phyloP scores from a whole-genome alignment of 257 asterid genomes.

The Schizonepeta tenuifolia region DNA sequence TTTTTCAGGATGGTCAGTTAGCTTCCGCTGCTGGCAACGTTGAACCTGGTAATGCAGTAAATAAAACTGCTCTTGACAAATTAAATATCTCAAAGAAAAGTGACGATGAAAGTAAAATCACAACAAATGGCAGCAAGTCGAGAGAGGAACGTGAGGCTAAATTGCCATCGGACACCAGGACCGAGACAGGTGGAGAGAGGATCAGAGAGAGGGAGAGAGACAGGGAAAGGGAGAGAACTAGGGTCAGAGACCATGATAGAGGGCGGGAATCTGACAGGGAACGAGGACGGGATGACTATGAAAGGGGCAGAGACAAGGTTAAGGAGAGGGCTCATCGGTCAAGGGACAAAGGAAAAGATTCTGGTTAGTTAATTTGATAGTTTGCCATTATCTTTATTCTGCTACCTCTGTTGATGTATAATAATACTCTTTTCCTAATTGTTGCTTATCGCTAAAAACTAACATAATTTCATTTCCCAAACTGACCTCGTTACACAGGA shows the following conservation, averaged over 20 bases:
- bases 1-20: slow-evolving; percentile 64
- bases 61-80: slow-evolving; percentile 59
- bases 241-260: slow-evolving; percentile 66
- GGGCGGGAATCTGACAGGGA: slow-evolving; percentile 78
- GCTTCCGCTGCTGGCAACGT: slow-evolving; percentile 40
- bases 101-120: slow-evolving; percentile 56
- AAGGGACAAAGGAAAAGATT: slow-evolving; percentile 72
- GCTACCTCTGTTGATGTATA: background rate
- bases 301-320: slow-evolving; percentile 67
- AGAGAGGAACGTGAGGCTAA: slow-evolving; percentile 67
- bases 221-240: too few relatives aligned
- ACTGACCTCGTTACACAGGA: slow-evolving; percentile 48
- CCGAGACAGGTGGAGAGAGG: slow-evolving; percentile 68
- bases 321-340: slow-evolving; percentile 79
- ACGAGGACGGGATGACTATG: slow-evolving; percentile 63
- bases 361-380: slow-evolving; percentile 41
- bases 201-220: slow-evolving; percentile 62
- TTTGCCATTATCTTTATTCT: too few relatives aligned
- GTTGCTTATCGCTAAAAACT: background rate
- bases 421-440: background rate
- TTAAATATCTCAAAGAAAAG: slow-evolving; percentile 63
- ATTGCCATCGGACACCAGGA: slow-evolving; percentile 50
- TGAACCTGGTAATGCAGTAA: slow-evolving; percentile 54
- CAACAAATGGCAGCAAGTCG: slow-evolving; percentile 46
- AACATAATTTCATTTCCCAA: slow-evolving; percentile 10